phyloP scores from a whole-genome alignment of 768 basidiomycete genomes.

The Calocera cornea region DNA sequence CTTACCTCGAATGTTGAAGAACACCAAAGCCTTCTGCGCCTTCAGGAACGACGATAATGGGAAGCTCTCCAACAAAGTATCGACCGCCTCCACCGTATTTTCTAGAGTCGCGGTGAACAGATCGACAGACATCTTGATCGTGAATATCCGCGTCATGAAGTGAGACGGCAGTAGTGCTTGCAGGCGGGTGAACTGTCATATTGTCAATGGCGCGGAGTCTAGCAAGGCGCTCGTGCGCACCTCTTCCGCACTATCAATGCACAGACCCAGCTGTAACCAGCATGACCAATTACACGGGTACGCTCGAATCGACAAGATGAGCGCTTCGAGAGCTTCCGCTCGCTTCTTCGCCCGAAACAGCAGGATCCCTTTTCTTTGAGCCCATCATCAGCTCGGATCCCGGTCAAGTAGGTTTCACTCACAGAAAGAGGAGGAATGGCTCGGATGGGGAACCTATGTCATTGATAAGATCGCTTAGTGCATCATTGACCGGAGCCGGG shows the following conservation, averaged over 20 bases:
- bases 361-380: slow-evolving; percentile 62
- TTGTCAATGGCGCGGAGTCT: slow-evolving; percentile 6
- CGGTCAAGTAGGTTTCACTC: slow-evolving; percentile 20
- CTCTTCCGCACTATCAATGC: slow-evolving; percentile 75
- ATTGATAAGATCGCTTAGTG: slow-evolving; percentile 44
- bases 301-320: slow-evolving; percentile 56
- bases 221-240: slow-evolving; percentile 29
- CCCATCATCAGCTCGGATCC: slow-evolving; percentile 8
- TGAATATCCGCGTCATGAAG: slow-evolving; percentile 56
- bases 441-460: slow-evolving; percentile 47
- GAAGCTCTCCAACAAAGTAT: slow-evolving; percentile 68
- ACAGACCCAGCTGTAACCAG: slow-evolving; percentile 73
- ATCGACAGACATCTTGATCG: slow-evolving; percentile 78
- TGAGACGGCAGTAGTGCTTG: slow-evolving; percentile 38
- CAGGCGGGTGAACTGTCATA: slow-evolving; percentile 23
- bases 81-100: slow-evolving; percentile 66
- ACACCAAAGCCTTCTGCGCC: slow-evolving; percentile 69
- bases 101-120: slow-evolving; percentile 73
- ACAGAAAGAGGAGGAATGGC: slow-evolving; percentile 80
- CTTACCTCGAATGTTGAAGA: slow-evolving; percentile 84
- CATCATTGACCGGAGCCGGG: slow-evolving; percentile 47
- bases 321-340: slow-evolving; percentile 73
- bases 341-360: slow-evolving; percentile 65
- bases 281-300: slow-evolving; percentile 92
- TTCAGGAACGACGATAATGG: slow-evolving; percentile 74